Base-by-base conservation (phyloP, 352 stramenopile genomes). In the Pilasporangium apinafurcum region DNA sequence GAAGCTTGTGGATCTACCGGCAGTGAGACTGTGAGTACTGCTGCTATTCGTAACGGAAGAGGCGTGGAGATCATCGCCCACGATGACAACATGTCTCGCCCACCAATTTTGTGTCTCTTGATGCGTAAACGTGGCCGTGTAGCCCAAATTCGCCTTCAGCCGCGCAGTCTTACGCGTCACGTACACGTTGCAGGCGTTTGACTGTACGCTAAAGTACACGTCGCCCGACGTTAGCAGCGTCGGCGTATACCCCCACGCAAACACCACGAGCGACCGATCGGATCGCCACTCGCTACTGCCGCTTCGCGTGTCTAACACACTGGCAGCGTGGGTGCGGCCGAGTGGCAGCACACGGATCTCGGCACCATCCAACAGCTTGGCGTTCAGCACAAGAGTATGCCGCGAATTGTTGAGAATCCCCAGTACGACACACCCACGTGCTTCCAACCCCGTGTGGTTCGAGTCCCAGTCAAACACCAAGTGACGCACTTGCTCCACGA, bases 401-500 rank as follows among this genome's bases (percentile, higher is more conserved):
- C 77, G 63, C 40, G 76, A 91, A 47, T 89, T 91, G 51, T 91
- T 92, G 26, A 90, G 47, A 42, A 93, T 53, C 0, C 65, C 82
- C 16, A 93, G 55, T 7, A 60, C 81, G 7, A 92, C 71, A 42
- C 81, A 92, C 6, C 72, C 78, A 32, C 81, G 75, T 7, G 81
- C 81, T 29, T 85, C 81, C 0, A 92, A 54, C 0, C 81, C 81
- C 2, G 73, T 90, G 48, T 93, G 82, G 52, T 93, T 91, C 29
- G 75, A 78, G 41, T 93, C 78, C 78, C 80, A 92, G 42, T 92
- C 79, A 45, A 81, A 93, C 4, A 92, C 78, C 8, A 93, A 54
- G 35, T 93, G 82, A 9, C 76, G 64, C 24, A 89, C 48, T 37
- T 87, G 68, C 14, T 69, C 56, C 34, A 86, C 34, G 35, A 89